A percentile compares a stretch with the other conserved stretches of the same genome.
These are phyloP conservation scores for Polyporus tsugae DNA, from an alignment of 1,284 basidiomycete species.

Conservation along the genomic window DNA sequence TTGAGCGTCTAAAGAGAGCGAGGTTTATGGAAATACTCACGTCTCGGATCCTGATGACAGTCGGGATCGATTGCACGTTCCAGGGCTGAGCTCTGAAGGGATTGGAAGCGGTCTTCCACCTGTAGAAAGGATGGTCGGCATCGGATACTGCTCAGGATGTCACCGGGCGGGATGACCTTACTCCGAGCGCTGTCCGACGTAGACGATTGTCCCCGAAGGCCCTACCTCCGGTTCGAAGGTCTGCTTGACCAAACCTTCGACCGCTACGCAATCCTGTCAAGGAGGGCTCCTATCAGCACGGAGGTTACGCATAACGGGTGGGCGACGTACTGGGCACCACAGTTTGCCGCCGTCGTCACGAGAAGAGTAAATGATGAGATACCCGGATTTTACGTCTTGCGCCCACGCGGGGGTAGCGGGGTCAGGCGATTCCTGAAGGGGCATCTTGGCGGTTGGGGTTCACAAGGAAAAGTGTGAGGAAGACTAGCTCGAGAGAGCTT, in stretches of 20 bases:
- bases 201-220: constrained; percentile 73
- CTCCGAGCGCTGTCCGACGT: constrained; percentile 77
- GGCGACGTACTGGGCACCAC: constrained; percentile 72
- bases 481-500: not conserved
- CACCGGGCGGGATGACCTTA: constrained; percentile 48
- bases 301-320: constrained; percentile 21
- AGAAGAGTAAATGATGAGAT: constrained; percentile 74
- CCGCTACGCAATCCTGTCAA: constrained; percentile 73
- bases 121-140: constrained; percentile 38
- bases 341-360: constrained; percentile 53
- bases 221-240: constrained; percentile 61
- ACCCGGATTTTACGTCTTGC: constrained; percentile 53
- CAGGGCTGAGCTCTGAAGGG: constrained; percentile 71
- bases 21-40: constrained; percentile 53
- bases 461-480: not conserved
- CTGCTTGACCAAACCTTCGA: constrained; percentile 67
- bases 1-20: constrained; percentile 16
- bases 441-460: constrained; percentile 37
- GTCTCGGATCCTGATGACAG: constrained; percentile 72
- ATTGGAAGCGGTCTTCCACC: constrained; percentile 75
- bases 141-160: constrained; percentile 16
- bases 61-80: constrained; percentile 73
- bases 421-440: constrained; percentile 43
- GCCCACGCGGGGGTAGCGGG: constrained; percentile 45
- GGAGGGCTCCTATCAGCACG: constrained; percentile 30